Evolutionary conservation across 2,329 filamentous ascomycete genomes (phyloP).

Genomic region (Rhinocladiella similis): DNA sequence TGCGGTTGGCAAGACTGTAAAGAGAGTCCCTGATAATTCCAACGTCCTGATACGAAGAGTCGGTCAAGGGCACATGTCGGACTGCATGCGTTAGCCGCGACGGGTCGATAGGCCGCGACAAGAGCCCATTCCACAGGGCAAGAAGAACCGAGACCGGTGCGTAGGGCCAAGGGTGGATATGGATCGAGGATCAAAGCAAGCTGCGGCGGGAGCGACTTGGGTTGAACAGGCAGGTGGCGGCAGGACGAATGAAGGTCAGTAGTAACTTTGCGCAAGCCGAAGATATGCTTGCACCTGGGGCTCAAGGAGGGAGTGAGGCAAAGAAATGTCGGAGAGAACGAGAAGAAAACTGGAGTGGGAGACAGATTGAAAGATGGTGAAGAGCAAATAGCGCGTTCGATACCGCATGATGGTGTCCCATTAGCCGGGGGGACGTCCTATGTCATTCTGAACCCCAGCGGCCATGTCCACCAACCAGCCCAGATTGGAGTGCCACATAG

Average conservation of each 20-base stretch:
- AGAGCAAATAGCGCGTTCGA: background rate
- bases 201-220: too few species aligned
- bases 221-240: background rate
- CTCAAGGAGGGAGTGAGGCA: background rate
- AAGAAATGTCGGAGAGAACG: background rate
- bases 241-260: background rate
- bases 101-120: background rate
- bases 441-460: background rate
- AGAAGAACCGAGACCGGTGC: too few species aligned
- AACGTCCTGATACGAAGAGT: background rate
- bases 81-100: constrained; percentile 9
- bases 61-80: constrained; percentile 24
- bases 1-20: constrained; percentile 36
- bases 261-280: background rate
- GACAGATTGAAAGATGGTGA: background rate
- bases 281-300: background rate
- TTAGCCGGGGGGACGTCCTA: background rate
- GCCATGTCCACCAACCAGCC: background rate
- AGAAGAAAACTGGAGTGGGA: background rate
- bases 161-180: background rate
- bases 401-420: background rate
- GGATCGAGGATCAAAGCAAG: too few species aligned
- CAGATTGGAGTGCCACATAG: background rate
- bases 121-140: background rate
- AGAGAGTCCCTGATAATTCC: constrained; percentile 21